Conservation (phyloP, 768 basidiomycete species). For the Tricholoma saponaceum region DNA sequence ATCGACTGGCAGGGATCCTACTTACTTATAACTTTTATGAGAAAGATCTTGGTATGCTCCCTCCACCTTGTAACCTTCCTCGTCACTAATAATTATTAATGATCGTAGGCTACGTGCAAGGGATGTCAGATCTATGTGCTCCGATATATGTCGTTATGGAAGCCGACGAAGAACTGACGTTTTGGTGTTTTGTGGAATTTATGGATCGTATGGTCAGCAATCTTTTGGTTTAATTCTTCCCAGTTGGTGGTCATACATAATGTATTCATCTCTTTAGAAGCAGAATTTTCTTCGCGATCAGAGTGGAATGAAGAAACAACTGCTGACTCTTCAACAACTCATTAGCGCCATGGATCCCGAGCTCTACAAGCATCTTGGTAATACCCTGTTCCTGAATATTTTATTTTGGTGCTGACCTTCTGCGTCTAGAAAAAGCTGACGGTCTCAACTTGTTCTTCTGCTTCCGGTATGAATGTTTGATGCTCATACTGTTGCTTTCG, state of each 20-base stretch:
- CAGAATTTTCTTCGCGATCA: conserved; percentile 95
- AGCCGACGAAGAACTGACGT: conserved; percentile 85
- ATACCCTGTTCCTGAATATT: not conserved
- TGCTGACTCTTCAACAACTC: conserved; percentile 84
- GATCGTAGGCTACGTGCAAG: conserved; percentile 85
- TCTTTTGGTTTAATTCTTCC: not conserved
- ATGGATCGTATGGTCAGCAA: conserved; percentile 90
- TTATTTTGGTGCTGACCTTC: not conserved
- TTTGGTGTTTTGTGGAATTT: conserved; percentile 94
- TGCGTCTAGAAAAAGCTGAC: conserved; percentile 69
- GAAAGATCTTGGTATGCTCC: conserved; percentile 71
- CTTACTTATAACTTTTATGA: conserved; percentile 91
- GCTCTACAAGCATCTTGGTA: conserved; percentile 86
- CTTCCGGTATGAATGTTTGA: conserved; percentile 69
- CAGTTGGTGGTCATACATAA: not conserved
- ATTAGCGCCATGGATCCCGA: conserved; percentile 95
- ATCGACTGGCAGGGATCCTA: conserved; percentile 79
- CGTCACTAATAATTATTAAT: conserved; percentile 2
- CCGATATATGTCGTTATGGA: conserved; percentile 91
- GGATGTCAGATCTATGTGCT: conserved; percentile 95
- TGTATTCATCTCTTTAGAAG: conserved; percentile 49
- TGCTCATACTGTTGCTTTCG: not conserved
- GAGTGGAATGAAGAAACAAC: conserved; percentile 95
- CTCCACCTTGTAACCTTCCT: conserved; percentile 3
- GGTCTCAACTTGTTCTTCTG: conserved; percentile 96